Percentiles rank a stretch among this genome's conserved stretches.
Conservation (phyloP, 2,329 filamentous ascomycete genomes). For the Akanthomyces uredinophilus region DNA sequence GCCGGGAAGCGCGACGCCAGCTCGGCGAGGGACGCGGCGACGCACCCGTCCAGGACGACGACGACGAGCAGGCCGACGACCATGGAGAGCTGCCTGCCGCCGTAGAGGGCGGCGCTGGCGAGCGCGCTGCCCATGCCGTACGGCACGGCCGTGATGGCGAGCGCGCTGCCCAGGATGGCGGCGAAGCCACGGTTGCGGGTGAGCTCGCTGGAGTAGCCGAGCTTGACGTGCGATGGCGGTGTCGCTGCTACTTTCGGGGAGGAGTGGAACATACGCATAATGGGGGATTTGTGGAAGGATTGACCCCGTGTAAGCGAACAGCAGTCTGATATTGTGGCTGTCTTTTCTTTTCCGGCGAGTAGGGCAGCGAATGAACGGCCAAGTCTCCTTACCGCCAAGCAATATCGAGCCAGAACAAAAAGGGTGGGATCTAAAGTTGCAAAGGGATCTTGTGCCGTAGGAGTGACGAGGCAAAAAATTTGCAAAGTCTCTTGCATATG, state of each 20-base stretch:
- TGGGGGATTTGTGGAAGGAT: too few relatives aligned
- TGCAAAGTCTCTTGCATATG: background rate
- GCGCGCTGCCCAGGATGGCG: background rate
- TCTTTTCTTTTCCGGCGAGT: background rate
- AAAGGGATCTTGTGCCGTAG: too few relatives aligned
- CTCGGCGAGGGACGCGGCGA: slow-evolving; percentile 14
- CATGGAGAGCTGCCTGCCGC: slow-evolving; percentile 3
- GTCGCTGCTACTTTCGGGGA: background rate
- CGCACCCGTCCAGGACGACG: slow-evolving; percentile 8
- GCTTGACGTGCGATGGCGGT: background rate
- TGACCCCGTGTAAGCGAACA: background rate
- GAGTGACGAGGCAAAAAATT: background rate
- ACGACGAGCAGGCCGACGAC: slow-evolving; percentile 17
- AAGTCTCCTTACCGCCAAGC: too few relatives aligned
- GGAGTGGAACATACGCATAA: background rate
- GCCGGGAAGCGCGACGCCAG: slow-evolving; percentile 16
- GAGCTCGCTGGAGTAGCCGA: background rate
- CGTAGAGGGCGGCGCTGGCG: slow-evolving; percentile 3
- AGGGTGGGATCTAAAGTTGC: background rate
- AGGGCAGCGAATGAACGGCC: too few relatives aligned
- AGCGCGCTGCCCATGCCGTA: slow-evolving; percentile 9
- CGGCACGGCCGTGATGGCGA: slow-evolving; percentile 6
- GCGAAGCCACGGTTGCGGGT: background rate
- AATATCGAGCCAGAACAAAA: background rate
- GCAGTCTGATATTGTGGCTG: background rate